Evolutionary conservation across 441 rosid species (phyloP), one percentile per base, ranked within the genome.

Genomic region (Bocquillonia castaneifolia): DNA sequence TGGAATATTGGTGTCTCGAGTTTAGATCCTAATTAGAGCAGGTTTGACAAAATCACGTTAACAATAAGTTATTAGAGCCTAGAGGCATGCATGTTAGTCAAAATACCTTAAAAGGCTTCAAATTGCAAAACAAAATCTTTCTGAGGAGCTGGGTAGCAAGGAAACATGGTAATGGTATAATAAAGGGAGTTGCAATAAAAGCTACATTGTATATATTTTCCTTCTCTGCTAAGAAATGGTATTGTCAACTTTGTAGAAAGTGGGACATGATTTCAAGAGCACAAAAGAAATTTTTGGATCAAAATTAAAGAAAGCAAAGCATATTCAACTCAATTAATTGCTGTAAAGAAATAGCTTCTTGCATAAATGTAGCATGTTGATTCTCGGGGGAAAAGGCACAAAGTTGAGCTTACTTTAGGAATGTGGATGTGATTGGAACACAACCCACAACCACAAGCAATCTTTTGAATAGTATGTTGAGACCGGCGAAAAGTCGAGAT

Each of bases 151-250:
- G n/a, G n/a, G n/a, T n/a, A n/a, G n/a, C n/a, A n/a, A n/a, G n/a
- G n/a, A n/a, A n/a, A n/a, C n/a, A n/a, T n/a, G n/a, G n/a, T n/a
- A n/a, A n/a, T n/a, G n/a, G n/a, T n/a, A n/a, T n/a, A n/a, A n/a
- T n/a, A n/a, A n/a, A n/a, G n/a, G n/a, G n/a, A 13, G 10, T 36
- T 36, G 2, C 47, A 42, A 6, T 36, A 9, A 36, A 42, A 17
- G 20, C 1, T 45, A 17, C 3, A 45, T 45, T 14, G 36, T 54
- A 13, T 6, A 34, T 31, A 1, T 22, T 69, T 86, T 76, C 34
- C 86, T 86, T 86, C 78, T 45, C 66, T 59, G 12, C 72, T 86
- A 86, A 86, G 91, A 70, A 86, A 84, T 44, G 32, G 32, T n/a
- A 66, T 23, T 29, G 1, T 25, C 6, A n/a, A n/a, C 20, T 28